A percentile compares a stretch with the other conserved stretches of the same genome.
Evolutionary conservation across 306 rosid species (phyloP).

Genomic region (Acacia acuminata): DNA sequence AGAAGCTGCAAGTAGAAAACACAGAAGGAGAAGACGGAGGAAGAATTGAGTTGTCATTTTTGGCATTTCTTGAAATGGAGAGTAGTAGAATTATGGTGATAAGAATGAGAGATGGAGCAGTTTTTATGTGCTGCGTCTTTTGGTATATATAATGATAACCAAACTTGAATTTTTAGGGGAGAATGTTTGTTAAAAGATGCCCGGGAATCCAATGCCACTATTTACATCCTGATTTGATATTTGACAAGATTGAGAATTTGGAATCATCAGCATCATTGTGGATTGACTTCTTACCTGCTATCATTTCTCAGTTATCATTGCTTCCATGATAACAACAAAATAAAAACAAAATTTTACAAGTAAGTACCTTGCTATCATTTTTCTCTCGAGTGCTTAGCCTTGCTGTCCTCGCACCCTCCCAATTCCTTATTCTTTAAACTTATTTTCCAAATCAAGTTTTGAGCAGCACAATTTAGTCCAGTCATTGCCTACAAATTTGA

Average conservation of each 20-base stretch:
- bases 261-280: conserved; percentile 46
- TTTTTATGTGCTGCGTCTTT: conserved; percentile 30
- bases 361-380: conserved; percentile 44
- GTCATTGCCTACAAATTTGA: background rate
- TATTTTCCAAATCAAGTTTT: background rate
- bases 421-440: background rate
- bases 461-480: background rate
- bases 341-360: conserved; percentile 24
- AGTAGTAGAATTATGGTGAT: conserved; percentile 32
- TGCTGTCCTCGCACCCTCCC: conserved; percentile 46
- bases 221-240: conserved; percentile 6
- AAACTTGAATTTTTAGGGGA: conserved; percentile 39
- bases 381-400: conserved; percentile 39
- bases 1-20: conserved; percentile 60
- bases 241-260: conserved; percentile 48
- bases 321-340: conserved; percentile 44
- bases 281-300: conserved; percentile 59
- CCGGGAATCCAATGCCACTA: conserved; percentile 68
- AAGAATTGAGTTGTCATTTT: conserved; percentile 55
- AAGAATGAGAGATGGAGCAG: conserved; percentile 22
- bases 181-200: conserved; percentile 52
- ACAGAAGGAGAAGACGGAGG: conserved; percentile 47
- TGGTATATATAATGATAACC: conserved; percentile 53
- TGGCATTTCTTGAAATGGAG: conserved; percentile 40
- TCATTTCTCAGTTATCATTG: conserved; percentile 56